Conservation (phyloP, 2,329 filamentous ascomycete genomes). For the Alternaria atra region DNA sequence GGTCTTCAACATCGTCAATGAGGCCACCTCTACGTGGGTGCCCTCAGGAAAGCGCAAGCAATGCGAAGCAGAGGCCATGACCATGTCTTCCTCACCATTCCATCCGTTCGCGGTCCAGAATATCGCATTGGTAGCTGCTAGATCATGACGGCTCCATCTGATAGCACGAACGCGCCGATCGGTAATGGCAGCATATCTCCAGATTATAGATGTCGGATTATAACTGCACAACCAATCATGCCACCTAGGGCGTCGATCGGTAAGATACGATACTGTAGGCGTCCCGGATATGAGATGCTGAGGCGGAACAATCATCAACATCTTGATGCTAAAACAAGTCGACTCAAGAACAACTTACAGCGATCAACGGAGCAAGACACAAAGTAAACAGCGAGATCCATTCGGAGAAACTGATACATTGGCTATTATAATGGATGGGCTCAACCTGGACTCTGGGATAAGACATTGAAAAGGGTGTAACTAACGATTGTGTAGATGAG, state of each 20-base stretch:
- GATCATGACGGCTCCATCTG: slow-evolving; percentile 35
- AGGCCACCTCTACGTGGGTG: slow-evolving; percentile 13
- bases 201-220: slow-evolving; percentile 52
- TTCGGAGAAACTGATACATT: slow-evolving; percentile 32
- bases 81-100: slow-evolving; percentile 45
- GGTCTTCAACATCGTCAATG: slow-evolving; percentile 24
- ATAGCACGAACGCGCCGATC: slow-evolving; percentile 46
- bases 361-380: slow-evolving; percentile 45
- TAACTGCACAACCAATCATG: slow-evolving; percentile 42
- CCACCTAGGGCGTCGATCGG: slow-evolving; percentile 33
- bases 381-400: slow-evolving; percentile 45
- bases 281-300: slow-evolving; percentile 39
- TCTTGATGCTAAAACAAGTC: neutral
- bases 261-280: slow-evolving; percentile 31
- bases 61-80: neutral
- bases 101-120: slow-evolving; percentile 50
- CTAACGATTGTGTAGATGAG: neutral
- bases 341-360: slow-evolving; percentile 4
- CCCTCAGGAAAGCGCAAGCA: slow-evolving; percentile 9
- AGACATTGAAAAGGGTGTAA: neutral
- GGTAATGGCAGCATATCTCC: slow-evolving; percentile 49
- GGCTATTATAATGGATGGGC: slow-evolving; percentile 14
- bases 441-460: neutral
- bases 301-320: neutral
- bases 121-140: slow-evolving; percentile 47